Evolutionary conservation across 2,329 filamentous ascomycete species (phyloP).

Genomic region (Didymella pomorum): DNA sequence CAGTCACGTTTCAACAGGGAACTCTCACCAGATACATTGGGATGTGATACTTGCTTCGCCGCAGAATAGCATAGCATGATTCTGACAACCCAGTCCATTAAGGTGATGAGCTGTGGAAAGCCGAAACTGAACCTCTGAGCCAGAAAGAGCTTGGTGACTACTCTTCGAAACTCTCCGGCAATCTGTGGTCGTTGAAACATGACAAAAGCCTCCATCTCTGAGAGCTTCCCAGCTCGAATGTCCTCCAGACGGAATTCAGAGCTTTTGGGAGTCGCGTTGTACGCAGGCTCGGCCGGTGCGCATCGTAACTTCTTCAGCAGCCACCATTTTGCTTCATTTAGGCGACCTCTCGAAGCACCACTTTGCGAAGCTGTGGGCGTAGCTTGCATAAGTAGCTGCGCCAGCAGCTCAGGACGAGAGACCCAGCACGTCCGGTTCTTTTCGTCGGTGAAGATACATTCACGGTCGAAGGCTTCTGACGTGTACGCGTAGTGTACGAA

Average conservation of each 20-base stretch:
- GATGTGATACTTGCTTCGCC: slow-evolving; percentile 18
- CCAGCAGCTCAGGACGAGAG: slow-evolving; percentile 62
- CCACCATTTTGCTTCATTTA: slow-evolving; percentile 48
- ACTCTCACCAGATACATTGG: neutral
- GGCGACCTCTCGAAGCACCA: slow-evolving; percentile 5
- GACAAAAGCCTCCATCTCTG: slow-evolving; percentile 53
- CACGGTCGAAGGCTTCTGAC: slow-evolving; percentile 68
- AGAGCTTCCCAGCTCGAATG: slow-evolving; percentile 49
- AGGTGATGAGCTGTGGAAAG: slow-evolving; percentile 60
- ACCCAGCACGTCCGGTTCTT: slow-evolving; percentile 68
- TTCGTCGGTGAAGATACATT: slow-evolving; percentile 59
- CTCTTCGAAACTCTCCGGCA: slow-evolving; percentile 48
- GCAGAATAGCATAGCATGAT: slow-evolving; percentile 60
- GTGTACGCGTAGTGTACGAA: slow-evolving; percentile 70
- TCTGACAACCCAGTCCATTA: slow-evolving; percentile 76
- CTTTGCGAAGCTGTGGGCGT: slow-evolving; percentile 42
- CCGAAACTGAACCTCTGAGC: slow-evolving; percentile 53
- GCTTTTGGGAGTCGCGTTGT: slow-evolving; percentile 37
- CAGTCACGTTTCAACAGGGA: neutral
- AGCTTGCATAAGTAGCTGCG: slow-evolving; percentile 30
- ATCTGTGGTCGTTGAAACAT: slow-evolving; percentile 25
- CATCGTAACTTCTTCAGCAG: slow-evolving; percentile 52
- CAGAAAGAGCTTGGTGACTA: slow-evolving; percentile 53
- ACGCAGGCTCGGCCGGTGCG: slow-evolving; percentile 50
- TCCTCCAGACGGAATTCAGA: slow-evolving; percentile 39